Conservation (phyloP, 352 stramenopile genomes). For the Pythium graminicola region DNA sequence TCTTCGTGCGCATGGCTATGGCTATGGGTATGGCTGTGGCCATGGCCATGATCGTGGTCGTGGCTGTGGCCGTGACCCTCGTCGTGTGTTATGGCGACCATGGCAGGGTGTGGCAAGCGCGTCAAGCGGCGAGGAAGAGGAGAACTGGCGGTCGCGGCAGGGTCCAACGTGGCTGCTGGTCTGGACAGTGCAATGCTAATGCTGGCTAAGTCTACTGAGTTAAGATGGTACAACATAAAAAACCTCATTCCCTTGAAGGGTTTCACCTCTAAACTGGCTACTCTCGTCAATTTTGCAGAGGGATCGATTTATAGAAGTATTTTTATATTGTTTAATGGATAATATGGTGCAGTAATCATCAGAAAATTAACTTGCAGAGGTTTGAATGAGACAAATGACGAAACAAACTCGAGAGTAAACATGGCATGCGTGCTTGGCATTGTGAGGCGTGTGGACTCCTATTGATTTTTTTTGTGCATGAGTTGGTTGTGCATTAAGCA, state of each 20-base stretch:
- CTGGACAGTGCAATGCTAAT: too few relatives aligned
- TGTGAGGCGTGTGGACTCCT: too few relatives aligned
- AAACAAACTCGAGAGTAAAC: too few relatives aligned
- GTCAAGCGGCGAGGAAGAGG: neutral
- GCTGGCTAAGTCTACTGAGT: constrained; percentile 11
- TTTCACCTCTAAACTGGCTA: too few relatives aligned
- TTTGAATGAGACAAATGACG: too few relatives aligned
- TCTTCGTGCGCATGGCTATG: too few relatives aligned
- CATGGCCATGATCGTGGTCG: constrained; percentile 3
- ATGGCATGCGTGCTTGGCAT: too few relatives aligned
- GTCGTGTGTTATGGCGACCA: constrained; percentile 13
- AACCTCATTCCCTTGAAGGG: too few relatives aligned
- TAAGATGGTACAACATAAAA: neutral
- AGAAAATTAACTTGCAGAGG: constrained; percentile 2
- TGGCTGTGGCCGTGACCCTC: constrained; percentile 8
- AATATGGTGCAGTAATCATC: too few relatives aligned
- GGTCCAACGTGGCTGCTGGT: neutral
- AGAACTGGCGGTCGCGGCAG: neutral
- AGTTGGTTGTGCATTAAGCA: too few relatives aligned
- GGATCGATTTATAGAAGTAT: neutral
- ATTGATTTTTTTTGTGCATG: too few relatives aligned
- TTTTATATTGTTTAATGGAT: too few relatives aligned
- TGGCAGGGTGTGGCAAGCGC: neutral
- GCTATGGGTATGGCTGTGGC: constrained; percentile 8
- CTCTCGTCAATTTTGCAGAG: neutral